These are phyloP conservation scores for Intubia oerlemansii DNA, from an alignment of 2,329 filamentous ascomycete species.

Conservation along the genomic window DNA sequence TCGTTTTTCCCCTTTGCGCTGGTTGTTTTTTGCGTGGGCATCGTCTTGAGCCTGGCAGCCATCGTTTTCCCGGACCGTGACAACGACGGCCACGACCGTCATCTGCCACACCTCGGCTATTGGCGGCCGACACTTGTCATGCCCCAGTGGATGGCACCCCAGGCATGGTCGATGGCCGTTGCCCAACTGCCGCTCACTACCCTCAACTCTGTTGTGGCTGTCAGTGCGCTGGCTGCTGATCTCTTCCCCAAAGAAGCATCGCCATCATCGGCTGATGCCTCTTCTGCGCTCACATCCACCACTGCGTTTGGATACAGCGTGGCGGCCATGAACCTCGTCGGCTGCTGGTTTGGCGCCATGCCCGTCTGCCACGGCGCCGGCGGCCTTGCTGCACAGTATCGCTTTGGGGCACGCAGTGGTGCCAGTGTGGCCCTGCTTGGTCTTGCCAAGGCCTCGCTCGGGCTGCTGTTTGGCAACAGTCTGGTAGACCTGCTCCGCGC, in stretches of 20 bases:
- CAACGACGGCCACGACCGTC: conserved; percentile 7
- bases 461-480: conserved; percentile 51
- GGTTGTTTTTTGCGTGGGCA: conserved; percentile 43
- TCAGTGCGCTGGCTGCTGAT: conserved; percentile 56
- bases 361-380: conserved; percentile 87
- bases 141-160: conserved; percentile 14
- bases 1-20: conserved; percentile 56
- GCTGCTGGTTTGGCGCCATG: conserved; percentile 89
- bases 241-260: conserved; percentile 57
- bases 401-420: conserved; percentile 79
- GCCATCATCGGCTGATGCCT: too few species aligned
- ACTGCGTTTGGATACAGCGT: conserved; percentile 68
- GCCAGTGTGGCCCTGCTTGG: conserved; percentile 67
- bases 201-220: conserved; percentile 81
- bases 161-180: conserved; percentile 38
- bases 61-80: conserved; percentile 5
- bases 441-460: conserved; percentile 50
- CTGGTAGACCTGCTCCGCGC: conserved; percentile 47
- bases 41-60: conserved; percentile 34
- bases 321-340: conserved; percentile 59
- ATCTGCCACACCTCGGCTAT: conserved; percentile 29
- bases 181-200: conserved; percentile 82
- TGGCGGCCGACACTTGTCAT: conserved; percentile 24
- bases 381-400: conserved; percentile 73
- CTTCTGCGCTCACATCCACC: conserved; percentile 37